Conservation (phyloP, 495 filamentous ascomycete species). For the Daldinia caldariorum region DNA sequence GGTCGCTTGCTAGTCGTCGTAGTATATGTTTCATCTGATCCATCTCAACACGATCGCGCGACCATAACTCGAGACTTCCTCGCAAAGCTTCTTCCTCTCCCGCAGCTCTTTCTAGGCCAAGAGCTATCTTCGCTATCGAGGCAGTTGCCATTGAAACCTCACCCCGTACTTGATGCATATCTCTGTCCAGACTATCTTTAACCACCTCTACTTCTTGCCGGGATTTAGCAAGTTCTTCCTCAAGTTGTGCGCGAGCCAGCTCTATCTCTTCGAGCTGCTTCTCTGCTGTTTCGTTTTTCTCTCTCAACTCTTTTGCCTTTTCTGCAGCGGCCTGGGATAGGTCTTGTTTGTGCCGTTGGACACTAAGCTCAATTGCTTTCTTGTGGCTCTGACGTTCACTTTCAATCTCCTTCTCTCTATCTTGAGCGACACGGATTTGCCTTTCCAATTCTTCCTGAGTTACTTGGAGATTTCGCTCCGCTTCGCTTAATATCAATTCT, state of each 20-base stretch:
- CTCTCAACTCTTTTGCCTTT: slow-evolving; percentile 27
- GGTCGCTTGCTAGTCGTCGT: slow-evolving; percentile 29
- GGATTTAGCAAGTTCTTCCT: slow-evolving; percentile 33
- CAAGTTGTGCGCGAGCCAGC: slow-evolving; percentile 24
- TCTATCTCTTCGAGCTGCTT: slow-evolving; percentile 36
- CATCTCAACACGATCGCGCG: slow-evolving; percentile 36
- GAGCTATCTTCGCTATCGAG: slow-evolving; percentile 21
- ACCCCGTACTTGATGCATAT: slow-evolving; percentile 22
- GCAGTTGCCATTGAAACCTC: slow-evolving; percentile 19
- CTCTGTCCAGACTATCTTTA: slow-evolving; percentile 24
- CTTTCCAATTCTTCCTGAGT: slow-evolving; percentile 34
- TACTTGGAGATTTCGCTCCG: slow-evolving; percentile 30
- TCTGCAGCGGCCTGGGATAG: slow-evolving; percentile 28
- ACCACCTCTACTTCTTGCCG: slow-evolving; percentile 26
- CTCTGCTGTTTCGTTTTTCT: slow-evolving; percentile 24
- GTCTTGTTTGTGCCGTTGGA: slow-evolving; percentile 36
- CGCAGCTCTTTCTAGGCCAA: slow-evolving; percentile 28
- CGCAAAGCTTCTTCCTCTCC: slow-evolving; percentile 28
- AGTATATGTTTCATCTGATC: slow-evolving; percentile 42
- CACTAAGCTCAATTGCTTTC: slow-evolving; percentile 21
- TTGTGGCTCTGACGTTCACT: slow-evolving; percentile 25
- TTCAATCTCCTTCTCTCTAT: slow-evolving; percentile 27
- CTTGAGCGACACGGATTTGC: slow-evolving; percentile 20
- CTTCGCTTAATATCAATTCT: slow-evolving; percentile 11
- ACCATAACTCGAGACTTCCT: slow-evolving; percentile 40